These are phyloP conservation scores for Colletotrichum falcatum DNA, from an alignment of 2,329 filamentous ascomycete genomes.

Conservation along the genomic window DNA sequence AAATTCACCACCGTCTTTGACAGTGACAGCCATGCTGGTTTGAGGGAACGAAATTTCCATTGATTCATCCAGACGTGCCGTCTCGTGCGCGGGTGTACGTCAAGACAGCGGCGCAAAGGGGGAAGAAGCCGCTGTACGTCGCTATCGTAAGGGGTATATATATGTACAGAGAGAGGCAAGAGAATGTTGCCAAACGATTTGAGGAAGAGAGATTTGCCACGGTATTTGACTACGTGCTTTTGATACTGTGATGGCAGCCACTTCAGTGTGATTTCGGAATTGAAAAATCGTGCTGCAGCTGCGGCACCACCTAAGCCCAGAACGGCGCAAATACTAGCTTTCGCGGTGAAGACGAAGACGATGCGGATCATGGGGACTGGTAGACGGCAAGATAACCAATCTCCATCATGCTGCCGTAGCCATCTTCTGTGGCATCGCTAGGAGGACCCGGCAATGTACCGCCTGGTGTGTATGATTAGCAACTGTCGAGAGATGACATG, in stretches of 20 bases:
- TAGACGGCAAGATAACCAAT: conserved; percentile 63
- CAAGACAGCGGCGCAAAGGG: not conserved
- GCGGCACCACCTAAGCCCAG: not conserved
- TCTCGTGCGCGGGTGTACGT: not conserved
- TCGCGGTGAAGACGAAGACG: not conserved
- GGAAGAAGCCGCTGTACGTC: conserved; percentile 1
- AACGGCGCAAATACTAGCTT: not conserved
- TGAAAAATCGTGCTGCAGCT: not conserved
- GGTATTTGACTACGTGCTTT: not conserved
- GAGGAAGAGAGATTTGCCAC: not conserved
- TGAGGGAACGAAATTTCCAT: not conserved
- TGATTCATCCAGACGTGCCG: not conserved
- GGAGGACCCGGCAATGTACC: conserved; percentile 57
- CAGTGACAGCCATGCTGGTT: not conserved
- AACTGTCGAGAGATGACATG: not conserved
- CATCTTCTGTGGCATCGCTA: conserved; percentile 58
- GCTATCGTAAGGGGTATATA: conserved; percentile 12
- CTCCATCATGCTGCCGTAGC: conserved; percentile 63
- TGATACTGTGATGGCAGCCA: not conserved
- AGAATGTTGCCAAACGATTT: not conserved
- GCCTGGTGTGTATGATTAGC: conserved; percentile 12
- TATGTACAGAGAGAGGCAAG: conserved; percentile 2
- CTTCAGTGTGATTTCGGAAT: not conserved
- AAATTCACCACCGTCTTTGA: not conserved
- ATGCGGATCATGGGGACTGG: conserved; percentile 24